phyloP scores from a whole-genome alignment of 768 basidiomycete species.

The Pleurotus salmoneostramineus region DNA sequence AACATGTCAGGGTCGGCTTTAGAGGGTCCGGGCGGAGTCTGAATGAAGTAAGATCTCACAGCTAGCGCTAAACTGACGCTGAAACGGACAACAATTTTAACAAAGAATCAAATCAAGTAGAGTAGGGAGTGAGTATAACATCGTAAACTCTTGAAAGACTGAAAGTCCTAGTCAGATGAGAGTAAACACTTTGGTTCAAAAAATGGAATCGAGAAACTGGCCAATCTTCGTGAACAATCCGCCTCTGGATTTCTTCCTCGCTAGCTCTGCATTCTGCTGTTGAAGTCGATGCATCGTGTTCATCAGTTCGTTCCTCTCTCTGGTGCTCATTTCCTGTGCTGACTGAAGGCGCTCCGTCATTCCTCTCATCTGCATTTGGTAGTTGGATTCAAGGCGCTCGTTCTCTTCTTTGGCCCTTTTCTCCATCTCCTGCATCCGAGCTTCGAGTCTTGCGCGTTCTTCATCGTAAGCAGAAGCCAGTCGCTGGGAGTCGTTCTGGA shows the following conservation, averaged over 20 bases:
- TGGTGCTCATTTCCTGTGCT: neutral
- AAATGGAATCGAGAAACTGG: neutral
- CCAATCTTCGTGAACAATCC: neutral
- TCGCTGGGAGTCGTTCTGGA: slow-evolving; percentile 22
- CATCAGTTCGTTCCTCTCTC: neutral
- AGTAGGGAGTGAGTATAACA: too few species aligned
- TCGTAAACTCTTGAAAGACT: too few species aligned
- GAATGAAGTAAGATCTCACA: too few species aligned
- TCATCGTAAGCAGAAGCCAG: slow-evolving; percentile 26
- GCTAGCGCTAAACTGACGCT: too few species aligned
- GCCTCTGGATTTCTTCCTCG: neutral
- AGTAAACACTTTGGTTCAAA: neutral
- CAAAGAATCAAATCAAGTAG: too few species aligned
- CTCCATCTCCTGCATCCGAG: slow-evolving; percentile 5
- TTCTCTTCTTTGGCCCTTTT: neutral
- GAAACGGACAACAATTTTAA: too few species aligned
- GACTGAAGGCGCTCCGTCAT: neutral
- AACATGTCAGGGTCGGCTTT: too few species aligned
- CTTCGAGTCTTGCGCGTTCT: slow-evolving; percentile 21
- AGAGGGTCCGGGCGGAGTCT: too few species aligned
- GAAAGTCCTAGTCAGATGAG: too few species aligned
- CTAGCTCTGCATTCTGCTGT: neutral
- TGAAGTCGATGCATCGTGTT: neutral
- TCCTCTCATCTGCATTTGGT: neutral
- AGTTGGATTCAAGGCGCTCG: neutral